Base-by-base conservation (phyloP, 2,329 filamentous ascomycete species). In the Aspergillus phoenicis region DNA sequence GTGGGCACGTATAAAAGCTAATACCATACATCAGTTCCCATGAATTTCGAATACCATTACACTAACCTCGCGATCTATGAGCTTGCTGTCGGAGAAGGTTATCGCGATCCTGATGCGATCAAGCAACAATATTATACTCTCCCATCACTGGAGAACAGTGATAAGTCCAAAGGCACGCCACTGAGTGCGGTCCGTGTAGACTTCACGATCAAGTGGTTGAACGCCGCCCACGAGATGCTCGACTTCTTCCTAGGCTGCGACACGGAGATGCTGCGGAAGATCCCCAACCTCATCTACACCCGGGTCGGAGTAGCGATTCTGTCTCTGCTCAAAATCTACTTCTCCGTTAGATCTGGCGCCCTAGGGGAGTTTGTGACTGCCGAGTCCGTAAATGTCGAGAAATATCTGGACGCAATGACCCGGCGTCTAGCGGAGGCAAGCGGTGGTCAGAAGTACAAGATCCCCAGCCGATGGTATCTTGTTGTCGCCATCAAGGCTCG, bases 201-300 rank as follows among this genome's bases (percentile, higher is more conserved):
- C 51, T 68, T 76, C 61, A 75, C 68, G 3, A 67, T 76, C 45
- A 76, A 75, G 66, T 76, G 74, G 74, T 70, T 76, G 72, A 71
- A 73, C 47, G 70, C 73, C 20, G 70, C 73, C 10, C 74, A 75
- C 7, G 68, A 73, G 53, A 55, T 76, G 55, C 67, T 76, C 15
- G 69, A 76, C 53, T 67, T 70, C 2, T 69, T 75, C 22, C 62
- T 75, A 36, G 65, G 60, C 38, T 76, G 73, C 59, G 73, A 72
- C 58, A 70, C 68, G 13, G 71, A 74, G 13, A 69, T 72, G 8
- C 66, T 75, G 66, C 72, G 73, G 33, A 70, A 71, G 58, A 61
- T 76, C 43, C 72, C 74, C 10, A 76, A 74, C 48, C 54, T 75
- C 11, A 69, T 69, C 33, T 76, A 75, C 54, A 74, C 70, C 1